Evolutionary conservation across 208 protist genomes (phyloP).

Genomic region (Vickermania spadyakhi): DNA sequence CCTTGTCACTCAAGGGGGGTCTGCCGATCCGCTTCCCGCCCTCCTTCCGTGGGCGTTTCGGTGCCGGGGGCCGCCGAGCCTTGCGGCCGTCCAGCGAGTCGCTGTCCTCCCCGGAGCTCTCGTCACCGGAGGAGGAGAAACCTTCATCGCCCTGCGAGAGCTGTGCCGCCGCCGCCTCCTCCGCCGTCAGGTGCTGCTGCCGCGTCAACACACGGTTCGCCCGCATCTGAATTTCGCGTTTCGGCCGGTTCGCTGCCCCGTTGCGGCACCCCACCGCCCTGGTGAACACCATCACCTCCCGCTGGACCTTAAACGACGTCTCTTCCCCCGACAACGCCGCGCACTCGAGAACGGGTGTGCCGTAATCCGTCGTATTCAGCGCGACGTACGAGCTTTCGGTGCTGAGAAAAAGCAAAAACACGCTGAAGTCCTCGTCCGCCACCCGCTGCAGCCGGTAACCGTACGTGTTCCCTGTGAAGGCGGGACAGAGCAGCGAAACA

Average conservation of each 20-base stretch:
- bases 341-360: conserved; percentile 29
- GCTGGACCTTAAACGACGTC: conserved; percentile 9
- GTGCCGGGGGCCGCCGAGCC: neutral
- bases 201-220: neutral
- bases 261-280: neutral
- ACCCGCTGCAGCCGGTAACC: conserved; percentile 68
- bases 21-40: neutral
- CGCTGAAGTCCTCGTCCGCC: conserved; percentile 43
- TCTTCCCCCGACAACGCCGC: conserved; percentile 37
- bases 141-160: no score
- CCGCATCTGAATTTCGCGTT: neutral
- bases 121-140: neutral
- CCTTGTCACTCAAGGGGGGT: neutral
- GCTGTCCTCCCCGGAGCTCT: neutral
- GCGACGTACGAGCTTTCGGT: conserved; percentile 20
- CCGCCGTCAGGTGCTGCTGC: neutral
- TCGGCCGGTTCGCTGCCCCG: neutral
- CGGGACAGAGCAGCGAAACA: conserved; percentile 45
- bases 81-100: neutral
- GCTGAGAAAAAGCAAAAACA: conserved; percentile 60
- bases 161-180: neutral
- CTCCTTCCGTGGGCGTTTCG: no score
- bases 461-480: conserved; percentile 27
- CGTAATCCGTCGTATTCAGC: conserved; percentile 17
- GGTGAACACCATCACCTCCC: neutral